Percentiles rank a stretch among this genome's conserved stretches.
phyloP scores from a whole-genome alignment of 163 green algal species.

The Prototheca wickerhamii region DNA sequence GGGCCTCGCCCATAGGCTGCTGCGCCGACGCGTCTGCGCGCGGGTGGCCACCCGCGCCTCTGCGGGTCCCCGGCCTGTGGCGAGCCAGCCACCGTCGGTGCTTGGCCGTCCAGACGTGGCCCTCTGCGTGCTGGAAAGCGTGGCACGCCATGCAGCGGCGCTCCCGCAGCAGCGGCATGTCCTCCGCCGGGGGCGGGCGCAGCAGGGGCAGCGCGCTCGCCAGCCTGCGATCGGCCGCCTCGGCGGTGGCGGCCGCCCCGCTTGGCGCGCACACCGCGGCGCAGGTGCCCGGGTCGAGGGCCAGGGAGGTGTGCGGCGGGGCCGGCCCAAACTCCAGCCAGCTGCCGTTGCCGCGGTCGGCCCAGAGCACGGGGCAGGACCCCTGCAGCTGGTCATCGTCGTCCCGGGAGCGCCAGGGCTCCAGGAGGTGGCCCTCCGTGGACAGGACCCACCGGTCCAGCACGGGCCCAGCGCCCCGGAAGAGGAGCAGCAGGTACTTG shows the following conservation, averaged over 20 bases:
- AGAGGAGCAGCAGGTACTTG: conserved; percentile 84
- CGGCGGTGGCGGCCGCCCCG: no score
- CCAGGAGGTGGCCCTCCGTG: conserved; percentile 82
- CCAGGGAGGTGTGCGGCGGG: no score
- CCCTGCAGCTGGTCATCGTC: conserved; percentile 4
- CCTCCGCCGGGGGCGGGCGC: conserved; percentile 7
- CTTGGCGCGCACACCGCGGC: no score
- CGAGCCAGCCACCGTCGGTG: neutral
- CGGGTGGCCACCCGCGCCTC: no score
- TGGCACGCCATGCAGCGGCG: conserved; percentile 37
- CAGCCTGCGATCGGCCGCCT: no score
- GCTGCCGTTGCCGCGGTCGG: no score
- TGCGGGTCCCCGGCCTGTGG: no score
- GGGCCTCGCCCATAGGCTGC: no score
- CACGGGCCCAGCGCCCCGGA: conserved; percentile 33
- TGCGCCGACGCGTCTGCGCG: no score
- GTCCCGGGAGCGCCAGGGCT: conserved; percentile 20
- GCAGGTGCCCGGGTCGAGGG: no score
- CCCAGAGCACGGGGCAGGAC: neutral
- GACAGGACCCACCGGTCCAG: conserved; percentile 74
- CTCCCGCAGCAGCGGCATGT: conserved; percentile 18
- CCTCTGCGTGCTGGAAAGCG: neutral
- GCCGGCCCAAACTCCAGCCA: no score
- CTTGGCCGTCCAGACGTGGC: neutral
- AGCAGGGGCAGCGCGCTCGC: conserved; percentile 42